Base-by-base conservation (phyloP, 2,329 filamentous ascomycete species). In the Fusarium siculi region DNA sequence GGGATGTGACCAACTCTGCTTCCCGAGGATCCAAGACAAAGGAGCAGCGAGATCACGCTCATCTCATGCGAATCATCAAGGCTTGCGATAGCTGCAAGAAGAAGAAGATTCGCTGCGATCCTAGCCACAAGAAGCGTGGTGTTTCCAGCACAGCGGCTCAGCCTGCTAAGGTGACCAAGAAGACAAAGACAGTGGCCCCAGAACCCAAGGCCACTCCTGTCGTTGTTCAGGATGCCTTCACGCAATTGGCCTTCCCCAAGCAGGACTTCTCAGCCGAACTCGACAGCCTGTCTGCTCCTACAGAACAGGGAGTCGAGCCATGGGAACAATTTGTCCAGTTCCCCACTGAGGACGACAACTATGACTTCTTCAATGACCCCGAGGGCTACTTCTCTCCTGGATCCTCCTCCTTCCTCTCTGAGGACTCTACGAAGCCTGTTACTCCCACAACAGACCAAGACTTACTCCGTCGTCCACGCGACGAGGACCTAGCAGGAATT, bases 1-100 rank as follows among this genome's bases (percentile, higher is more conserved):
- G 83, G 46, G 90, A 92, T 77, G 87, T 92, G 63, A 92, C 90
- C 49, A 88, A 90, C 79, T 86, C 87, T 62, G 88, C 88, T 19
- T 89, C 88, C 21, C 86, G 90, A 43, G 89, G 89, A 39, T 89
- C 87, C 79, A 92, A 91, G 83, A 90, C 90, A 58, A 90, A 90
- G 84, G 90, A 91, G 83, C 90, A 92, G 83, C 86, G 90, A 39
- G 89, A 91, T 59, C 90, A 91, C 77, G 90, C 90, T 10, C 89
- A 91, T 74, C 81, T 91, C 52, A 92, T 92, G 88, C 85, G 90
- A 67, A 89, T 90, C 77, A 89, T 91, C 79, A 91, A 91, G 82
- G 90, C 90, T n/a, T 92, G 90, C 78, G 87, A 90, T 47, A 83
- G 84, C 68, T 92, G 90, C 83, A 84, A 85, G 68, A 85, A 83